These are phyloP conservation scores for Wallacemonas sp. DNA, from an alignment of 208 protist species.

Conservation along the genomic window DNA sequence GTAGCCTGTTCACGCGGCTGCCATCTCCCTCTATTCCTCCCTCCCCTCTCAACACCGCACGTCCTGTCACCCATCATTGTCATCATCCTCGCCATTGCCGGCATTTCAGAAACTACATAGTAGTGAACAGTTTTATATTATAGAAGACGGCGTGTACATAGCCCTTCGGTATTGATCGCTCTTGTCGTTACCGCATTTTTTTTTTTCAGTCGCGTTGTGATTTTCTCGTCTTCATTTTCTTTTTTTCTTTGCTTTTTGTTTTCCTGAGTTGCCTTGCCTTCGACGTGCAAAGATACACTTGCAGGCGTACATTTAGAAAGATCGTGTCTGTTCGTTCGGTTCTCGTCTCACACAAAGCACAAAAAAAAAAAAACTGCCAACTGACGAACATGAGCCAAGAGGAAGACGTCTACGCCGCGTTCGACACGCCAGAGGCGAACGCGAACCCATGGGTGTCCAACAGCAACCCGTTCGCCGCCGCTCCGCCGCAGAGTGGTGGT, in stretches of 20 bases:
- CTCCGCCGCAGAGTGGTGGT: slow-evolving; percentile 21
- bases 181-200: not conserved
- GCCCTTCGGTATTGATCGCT: too few relatives aligned
- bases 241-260: not conserved
- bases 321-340: not conserved
- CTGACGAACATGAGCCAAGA: slow-evolving; percentile 21
- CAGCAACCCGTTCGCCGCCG: slow-evolving; percentile 36
- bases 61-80: too few relatives aligned
- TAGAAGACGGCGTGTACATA: too few relatives aligned
- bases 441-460: slow-evolving; percentile 40
- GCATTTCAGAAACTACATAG: too few relatives aligned
- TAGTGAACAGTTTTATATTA: too few relatives aligned
- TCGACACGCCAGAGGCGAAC: slow-evolving; percentile 54
- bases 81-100: too few relatives aligned
- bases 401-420: slow-evolving; percentile 81
- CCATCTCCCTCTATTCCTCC: too few relatives aligned
- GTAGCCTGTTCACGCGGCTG: too few relatives aligned
- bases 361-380: slow-evolving; percentile 4
- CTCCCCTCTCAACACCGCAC: too few relatives aligned
- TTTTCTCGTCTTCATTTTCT: not conserved
- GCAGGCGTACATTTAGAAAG: too few relatives aligned
- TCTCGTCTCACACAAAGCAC: not conserved
- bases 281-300: too few relatives aligned
- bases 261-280: too few relatives aligned
- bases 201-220: not conserved